Evolutionary conservation across 2,329 filamentous ascomycete genomes (phyloP), one percentile per base, ranked within the genome.

Genomic region (Calonectria pauciramosa): DNA sequence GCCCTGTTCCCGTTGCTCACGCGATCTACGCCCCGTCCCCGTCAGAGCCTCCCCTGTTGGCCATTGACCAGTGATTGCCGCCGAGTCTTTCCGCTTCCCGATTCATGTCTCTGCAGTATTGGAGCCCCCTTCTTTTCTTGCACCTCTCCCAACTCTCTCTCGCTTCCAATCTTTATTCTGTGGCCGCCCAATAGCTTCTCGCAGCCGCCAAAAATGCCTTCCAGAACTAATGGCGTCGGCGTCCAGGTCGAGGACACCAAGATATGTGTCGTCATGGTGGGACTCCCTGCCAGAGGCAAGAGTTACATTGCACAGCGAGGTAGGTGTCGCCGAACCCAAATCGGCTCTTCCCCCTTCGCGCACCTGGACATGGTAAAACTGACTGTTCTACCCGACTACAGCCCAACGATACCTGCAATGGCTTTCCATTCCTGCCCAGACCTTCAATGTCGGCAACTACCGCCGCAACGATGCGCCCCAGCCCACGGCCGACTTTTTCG

Each of bases 221-320:
- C 85, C 76, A 87, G 82, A 83, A 88, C 89, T 88, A 93, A 93
- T 85, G 93, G 94, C 79, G 87, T 91, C 81, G 94, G 93, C 82
- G 91, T 96, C 78, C 94, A 98, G 95, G 95, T 94, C 81, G 96
- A 99, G 89, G 96, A 98, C 86, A 96, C 95, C 75, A 95, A 95
- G 85, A 97, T 99, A 88, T 99, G 96, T 86, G 96, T 99, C 78
- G 96, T 99, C 82, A 99, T 99, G 97, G 97, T 99, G 75, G 97
- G 97, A 79, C 90, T 99, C 84, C 97, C 97, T 70, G 97, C 97
- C 75, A 91, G 97, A 80, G 97, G 97, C 83, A 99, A 99, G 91
- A 98, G 95, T 88, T 92, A 98, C 85, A 99, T 99, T 84, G 96
- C 97, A 80, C 96, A 98, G 83, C 98, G 98, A 91, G 96, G 96